Evolutionary conservation across 345 rosid species (phyloP), one percentile per base, ranked within the genome.

Genomic region (Mangifera indica): DNA sequence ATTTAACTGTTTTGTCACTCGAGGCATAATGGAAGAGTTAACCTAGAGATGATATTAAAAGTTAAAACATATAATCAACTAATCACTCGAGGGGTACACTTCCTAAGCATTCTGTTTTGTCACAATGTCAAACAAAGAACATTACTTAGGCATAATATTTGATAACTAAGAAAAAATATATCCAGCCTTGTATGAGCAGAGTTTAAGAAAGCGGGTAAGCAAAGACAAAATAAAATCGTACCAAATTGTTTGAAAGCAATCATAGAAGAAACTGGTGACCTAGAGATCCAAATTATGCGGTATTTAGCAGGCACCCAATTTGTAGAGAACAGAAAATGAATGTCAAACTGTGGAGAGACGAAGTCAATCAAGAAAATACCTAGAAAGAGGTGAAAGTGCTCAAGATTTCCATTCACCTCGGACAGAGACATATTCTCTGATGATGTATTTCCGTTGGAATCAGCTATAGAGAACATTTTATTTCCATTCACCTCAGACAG

Each of bases 351-450:
- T n/a, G n/a, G n/a, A n/a, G n/a, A n/a, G n/a, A n/a, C n/a, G n/a
- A n/a, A n/a, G n/a, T n/a, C n/a, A n/a, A n/a, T n/a, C n/a, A 29
- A 62, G 5, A 63, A 29, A 56, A 59, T 74, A 82, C 80, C 72
- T 66, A 73, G 62, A 34, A 72, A 53, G 11, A 17, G 56, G 63
- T 67, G 60, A 73, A 60, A 60, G 42, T 49, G 72, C 65, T 60
- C 74, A 52, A 24, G 61, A 64, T 68, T 45, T 60, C 60, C 56
- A 65, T 57, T 72, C 26, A 20, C 24, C 66, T 60, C 58, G n/a
- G n/a, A n/a, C n/a, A n/a, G n/a, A n/a, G n/a, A n/a, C n/a, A n/a
- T n/a, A n/a, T n/a, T n/a, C n/a, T n/a, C n/a, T n/a, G n/a, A n/a
- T n/a, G n/a, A n/a, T n/a, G n/a, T n/a, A n/a, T n/a, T n/a, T n/a